Conservation (phyloP, 768 basidiomycete species). For the Mycena polygramma region DNA sequence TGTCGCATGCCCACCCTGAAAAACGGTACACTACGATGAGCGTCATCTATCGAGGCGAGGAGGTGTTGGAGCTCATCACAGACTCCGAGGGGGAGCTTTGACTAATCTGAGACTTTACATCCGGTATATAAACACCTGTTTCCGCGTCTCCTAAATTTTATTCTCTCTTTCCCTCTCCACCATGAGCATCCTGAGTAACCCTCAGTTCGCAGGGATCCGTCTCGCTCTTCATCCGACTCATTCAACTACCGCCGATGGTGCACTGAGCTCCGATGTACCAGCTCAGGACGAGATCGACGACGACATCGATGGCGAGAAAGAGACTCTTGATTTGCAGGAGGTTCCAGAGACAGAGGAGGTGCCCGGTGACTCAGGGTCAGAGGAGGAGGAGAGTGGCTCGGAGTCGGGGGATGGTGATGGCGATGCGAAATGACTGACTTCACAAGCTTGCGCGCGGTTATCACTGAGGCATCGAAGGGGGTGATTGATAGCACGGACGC, state of each 20-base stretch:
- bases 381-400: background rate
- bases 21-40: conserved; percentile 17
- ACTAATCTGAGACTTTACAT: conserved; percentile 10
- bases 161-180: background rate
- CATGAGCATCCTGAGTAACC: conserved; percentile 2
- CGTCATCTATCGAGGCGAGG: conserved; percentile 13
- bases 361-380: conserved; percentile 18
- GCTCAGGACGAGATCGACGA: conserved; percentile 29
- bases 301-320: conserved; percentile 28
- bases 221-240: background rate
- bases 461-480: conserved; percentile 45
- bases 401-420: conserved; percentile 34
- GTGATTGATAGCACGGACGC: conserved; percentile 46
- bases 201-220: conserved; percentile 18
- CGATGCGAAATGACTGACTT: conserved; percentile 18
- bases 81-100: background rate
- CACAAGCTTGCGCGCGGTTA: conserved; percentile 20
- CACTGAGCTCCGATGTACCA: background rate
- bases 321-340: conserved; percentile 2
- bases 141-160: conserved; percentile 15
- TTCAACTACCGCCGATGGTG: background rate
- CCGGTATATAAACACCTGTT: conserved; percentile 15
- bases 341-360: background rate
- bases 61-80: conserved; percentile 10
- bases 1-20: background rate